Conservation (phyloP, 2,329 filamentous ascomycete genomes). For the Penicillium sp. region DNA sequence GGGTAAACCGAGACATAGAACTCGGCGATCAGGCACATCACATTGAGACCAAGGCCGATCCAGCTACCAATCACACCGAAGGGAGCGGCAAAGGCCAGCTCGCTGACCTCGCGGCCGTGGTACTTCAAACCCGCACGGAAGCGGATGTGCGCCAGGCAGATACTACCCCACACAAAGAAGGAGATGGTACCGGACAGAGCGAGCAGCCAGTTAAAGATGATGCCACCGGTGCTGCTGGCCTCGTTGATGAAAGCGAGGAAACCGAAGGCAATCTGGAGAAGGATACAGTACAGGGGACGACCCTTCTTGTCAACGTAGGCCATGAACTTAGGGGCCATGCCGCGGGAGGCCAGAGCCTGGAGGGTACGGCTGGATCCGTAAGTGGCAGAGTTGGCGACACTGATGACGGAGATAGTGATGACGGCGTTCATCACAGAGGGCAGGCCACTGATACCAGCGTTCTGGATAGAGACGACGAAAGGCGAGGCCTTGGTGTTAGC, state of each 20-base stretch:
- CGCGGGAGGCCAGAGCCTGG: slow-evolving; percentile 53
- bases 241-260: slow-evolving; percentile 46
- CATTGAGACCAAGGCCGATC: slow-evolving; percentile 60
- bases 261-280: slow-evolving; percentile 44
- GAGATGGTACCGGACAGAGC: slow-evolving; percentile 64
- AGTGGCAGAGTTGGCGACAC: slow-evolving; percentile 60
- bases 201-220: slow-evolving; percentile 65
- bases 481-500: slow-evolving; percentile 56
- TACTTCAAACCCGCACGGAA: slow-evolving; percentile 63
- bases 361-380: slow-evolving; percentile 61
- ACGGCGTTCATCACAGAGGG: slow-evolving; percentile 69
- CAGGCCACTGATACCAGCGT: slow-evolving; percentile 62
- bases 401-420: slow-evolving; percentile 63
- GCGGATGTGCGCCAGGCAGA: slow-evolving; percentile 68
- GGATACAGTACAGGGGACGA: slow-evolving; percentile 46
- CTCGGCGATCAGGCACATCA: slow-evolving; percentile 56
- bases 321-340: slow-evolving; percentile 49
- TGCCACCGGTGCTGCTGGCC: slow-evolving; percentile 44
- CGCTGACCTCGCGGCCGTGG: slow-evolving; percentile 62
- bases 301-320: slow-evolving; percentile 50
- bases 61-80: slow-evolving; percentile 65
- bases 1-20: slow-evolving; percentile 34
- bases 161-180: slow-evolving; percentile 67
- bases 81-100: slow-evolving; percentile 63
- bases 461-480: slow-evolving; percentile 66